Evolutionary conservation across 1,139 yeast genomes (phyloP), one percentile per base, ranked within the genome.

Genomic region (Nakaseomyces delphensis): DNA sequence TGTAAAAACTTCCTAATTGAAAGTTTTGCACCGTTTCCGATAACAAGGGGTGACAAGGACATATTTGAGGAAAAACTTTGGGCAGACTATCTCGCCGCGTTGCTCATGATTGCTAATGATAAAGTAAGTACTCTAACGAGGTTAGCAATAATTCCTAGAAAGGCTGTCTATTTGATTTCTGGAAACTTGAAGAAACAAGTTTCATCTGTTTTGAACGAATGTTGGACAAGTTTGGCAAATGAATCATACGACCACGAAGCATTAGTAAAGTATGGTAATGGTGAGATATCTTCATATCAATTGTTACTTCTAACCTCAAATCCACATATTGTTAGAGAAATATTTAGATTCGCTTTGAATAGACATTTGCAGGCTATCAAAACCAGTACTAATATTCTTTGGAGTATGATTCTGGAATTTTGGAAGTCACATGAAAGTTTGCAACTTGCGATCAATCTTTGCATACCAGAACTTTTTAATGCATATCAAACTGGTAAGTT

Each of bases 161-260:
- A 78, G 53, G 89, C 89, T 1, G 77, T 87, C 51, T 68, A 66
- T 62, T 70, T 70, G 45, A 75, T 85, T 39, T 73, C 87, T 1
- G 79, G 78, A 10, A 79, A 76, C 52, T 66, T 84, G 49, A 71
- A 94, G 51, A 71, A 73, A 23, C 67, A 83, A 48, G 71, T 81
- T 35, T 77, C 87, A 0, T 55, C 51, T 15, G 63, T 83, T 42
- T 55, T 85, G 13, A 69, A 71, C 45, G 74, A 71, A 45, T 73
- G 79, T 27, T 86, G 96, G 96, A 81, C 79, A 49, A 66, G 74
- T 9, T 69, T 85, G 45, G 93, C 89, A 10, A 37, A 42, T 14
- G 43, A 42, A 11, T 23, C 32, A 7, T 31, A 39, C 10, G 44
- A 46, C 8, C 25, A 21, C 0, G 47, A 44, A 3, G 13, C 44